These are phyloP conservation scores for Erodium texanum DNA, from an alignment of 441 rosid species.

Conservation along the genomic window DNA sequence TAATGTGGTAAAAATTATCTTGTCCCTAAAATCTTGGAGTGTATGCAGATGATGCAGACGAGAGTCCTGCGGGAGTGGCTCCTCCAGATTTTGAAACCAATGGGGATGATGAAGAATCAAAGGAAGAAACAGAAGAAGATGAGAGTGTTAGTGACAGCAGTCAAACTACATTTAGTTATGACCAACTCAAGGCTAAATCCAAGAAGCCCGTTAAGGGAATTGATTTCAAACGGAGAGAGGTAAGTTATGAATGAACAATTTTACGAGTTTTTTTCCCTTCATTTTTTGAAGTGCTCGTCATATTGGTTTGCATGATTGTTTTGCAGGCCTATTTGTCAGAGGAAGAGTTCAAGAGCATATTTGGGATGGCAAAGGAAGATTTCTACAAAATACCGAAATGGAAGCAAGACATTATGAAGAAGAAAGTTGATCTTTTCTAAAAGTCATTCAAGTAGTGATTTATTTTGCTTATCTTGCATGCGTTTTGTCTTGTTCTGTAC, in stretches of 20 bases:
- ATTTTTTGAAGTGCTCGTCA: not conserved
- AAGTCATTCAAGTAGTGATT: conserved; percentile 13
- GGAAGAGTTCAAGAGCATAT: conserved; percentile 67
- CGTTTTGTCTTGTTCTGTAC: not conserved
- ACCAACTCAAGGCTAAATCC: conserved; percentile 77
- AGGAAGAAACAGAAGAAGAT: conserved; percentile 33
- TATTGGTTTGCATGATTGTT: conserved; percentile 8
- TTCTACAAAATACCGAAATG: conserved; percentile 73
- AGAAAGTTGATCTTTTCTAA: conserved; percentile 82
- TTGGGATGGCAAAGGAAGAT: conserved; percentile 57
- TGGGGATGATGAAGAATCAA: conserved; percentile 34
- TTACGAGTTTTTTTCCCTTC: not conserved
- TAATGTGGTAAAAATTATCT: not conserved
- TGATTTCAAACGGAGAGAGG: conserved; percentile 78
- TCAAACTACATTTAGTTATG: conserved; percentile 57
- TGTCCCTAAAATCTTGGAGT: conserved; percentile 12
- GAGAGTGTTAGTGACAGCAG: conserved; percentile 28
- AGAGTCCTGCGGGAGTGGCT: conserved; percentile 25
- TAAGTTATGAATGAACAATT: conserved; percentile 19
- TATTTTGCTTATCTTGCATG: conserved; percentile 3
- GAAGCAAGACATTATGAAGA: conserved; percentile 96
- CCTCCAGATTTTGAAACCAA: conserved; percentile 37
- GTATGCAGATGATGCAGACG: conserved; percentile 36
- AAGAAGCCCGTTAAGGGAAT: conserved; percentile 64
- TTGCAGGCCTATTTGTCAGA: conserved; percentile 80